Base-by-base conservation (phyloP, 306 rosid species). In the Neltuma alba region DNA sequence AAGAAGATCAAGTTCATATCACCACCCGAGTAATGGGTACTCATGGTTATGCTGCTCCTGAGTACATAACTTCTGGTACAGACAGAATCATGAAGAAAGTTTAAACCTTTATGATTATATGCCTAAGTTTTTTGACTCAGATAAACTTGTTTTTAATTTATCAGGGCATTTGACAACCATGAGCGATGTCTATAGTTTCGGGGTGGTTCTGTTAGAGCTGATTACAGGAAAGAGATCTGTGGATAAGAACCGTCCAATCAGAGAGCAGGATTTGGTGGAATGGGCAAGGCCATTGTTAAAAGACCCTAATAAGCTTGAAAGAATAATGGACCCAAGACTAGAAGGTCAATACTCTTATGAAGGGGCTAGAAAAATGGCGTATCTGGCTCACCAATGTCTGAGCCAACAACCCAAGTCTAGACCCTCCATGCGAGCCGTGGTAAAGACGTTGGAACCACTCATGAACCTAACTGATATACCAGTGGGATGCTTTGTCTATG, bases 1-100 rank as follows among this genome's bases (percentile, higher is more conserved):
- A 88, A 64, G 93, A 90, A 48, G 83, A 91, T n/a, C 84, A 95
- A 55, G 83, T 93, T 4, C 94, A 93, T 54, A 50, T 90, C 15
- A 83, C 94, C 47, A 89, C 97, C 15, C 79, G 80, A 1, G 89
- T 91, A 28, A 91, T 95, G 99, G 99, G 99, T 10, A 95, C 99
- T 0, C 87, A 80, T 75, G 99, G 99, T 65, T 95, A 95, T 67
- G 99, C 98, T 16, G 99, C 97, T 60, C 99, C 98, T 0, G 99
- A 93, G 83, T 95, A 95, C 74, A 76, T 93, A 54, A 91, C 36
- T 85, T 74, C 98, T 84, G 99, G 99, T 92, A 89, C 16, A 25
- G 2, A 55, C 28, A 52, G n/a, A 52, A 52, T 52, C 60, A 3
- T 8, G 28, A n/a, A 20, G 7, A 7, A n/a, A n/a, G 63, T 55